Percentiles rank a stretch among this genome's conserved stretches.
phyloP scores from a whole-genome alignment of 139 green algal genomes.

The Eudorina sp. region DNA sequence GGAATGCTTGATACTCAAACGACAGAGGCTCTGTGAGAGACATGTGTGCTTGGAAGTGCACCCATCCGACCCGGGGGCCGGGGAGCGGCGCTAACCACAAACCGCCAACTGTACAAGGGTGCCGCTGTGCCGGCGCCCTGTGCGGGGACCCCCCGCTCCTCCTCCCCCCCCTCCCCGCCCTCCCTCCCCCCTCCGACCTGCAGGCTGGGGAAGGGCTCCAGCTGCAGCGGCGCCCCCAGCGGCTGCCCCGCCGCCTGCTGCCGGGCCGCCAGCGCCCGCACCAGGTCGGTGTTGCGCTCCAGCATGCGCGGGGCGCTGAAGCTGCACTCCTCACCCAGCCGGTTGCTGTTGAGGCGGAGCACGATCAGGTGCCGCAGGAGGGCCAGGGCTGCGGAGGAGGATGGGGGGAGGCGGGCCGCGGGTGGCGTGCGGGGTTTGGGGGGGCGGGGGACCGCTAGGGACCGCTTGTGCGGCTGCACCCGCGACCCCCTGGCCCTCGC shows the following conservation, averaged over 20 bases:
- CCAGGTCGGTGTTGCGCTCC: constrained; percentile 34
- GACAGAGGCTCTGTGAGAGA: no score
- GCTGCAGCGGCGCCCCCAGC: not conserved
- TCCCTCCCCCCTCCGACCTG: no score
- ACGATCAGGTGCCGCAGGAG: constrained; percentile 57
- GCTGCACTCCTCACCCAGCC: constrained; percentile 62
- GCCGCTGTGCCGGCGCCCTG: no score
- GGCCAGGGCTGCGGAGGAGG: constrained; percentile 44
- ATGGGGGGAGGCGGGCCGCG: not conserved
- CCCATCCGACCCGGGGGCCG: no score
- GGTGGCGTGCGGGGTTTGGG: not conserved
- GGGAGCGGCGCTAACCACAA: no score
- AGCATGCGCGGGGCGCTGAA: constrained; percentile 54
- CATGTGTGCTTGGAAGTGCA: no score
- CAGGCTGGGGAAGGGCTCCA: constrained; percentile 44
- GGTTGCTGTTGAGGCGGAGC: constrained; percentile 71
- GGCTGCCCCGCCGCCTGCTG: not conserved
- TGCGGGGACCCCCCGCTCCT: no score
- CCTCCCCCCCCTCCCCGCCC: no score
- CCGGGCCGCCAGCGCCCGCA: constrained; percentile 2
- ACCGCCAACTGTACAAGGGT: no score
- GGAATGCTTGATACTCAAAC: no score
- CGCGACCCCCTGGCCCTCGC: no score
- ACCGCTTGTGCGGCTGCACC: no score
- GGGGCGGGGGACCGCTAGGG: not conserved